Percentiles rank a stretch among this genome's conserved stretches.
These are phyloP conservation scores for Globisporangium carolinianum DNA, from an alignment of 352 stramenopile genomes.

Conservation along the genomic window DNA sequence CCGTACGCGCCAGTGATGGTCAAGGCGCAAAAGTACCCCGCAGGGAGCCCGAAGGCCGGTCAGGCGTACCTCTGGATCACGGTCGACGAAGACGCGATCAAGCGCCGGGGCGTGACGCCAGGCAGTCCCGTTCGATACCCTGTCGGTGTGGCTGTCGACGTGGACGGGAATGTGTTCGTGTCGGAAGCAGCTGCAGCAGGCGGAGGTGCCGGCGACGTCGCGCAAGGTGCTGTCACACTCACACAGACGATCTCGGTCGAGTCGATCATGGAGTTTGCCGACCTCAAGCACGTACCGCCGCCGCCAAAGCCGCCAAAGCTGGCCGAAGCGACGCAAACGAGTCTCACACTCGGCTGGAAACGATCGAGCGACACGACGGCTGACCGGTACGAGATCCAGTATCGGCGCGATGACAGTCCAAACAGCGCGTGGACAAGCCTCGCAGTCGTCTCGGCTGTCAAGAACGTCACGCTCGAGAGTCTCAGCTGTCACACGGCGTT, in stretches of 20 bases:
- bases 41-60: slow-evolving; percentile 40
- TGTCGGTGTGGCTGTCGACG: slow-evolving; percentile 58
- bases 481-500: slow-evolving; percentile 44
- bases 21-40: slow-evolving; percentile 64
- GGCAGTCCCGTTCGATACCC: slow-evolving; percentile 53
- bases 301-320: slow-evolving; percentile 31
- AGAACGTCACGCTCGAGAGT: slow-evolving; percentile 33
- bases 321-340: slow-evolving; percentile 41
- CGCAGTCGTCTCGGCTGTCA: slow-evolving; percentile 21
- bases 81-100: slow-evolving; percentile 61
- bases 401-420: slow-evolving; percentile 33
- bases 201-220: not conserved
- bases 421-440: slow-evolving; percentile 47
- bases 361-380: slow-evolving; percentile 51
- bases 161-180: slow-evolving; percentile 67
- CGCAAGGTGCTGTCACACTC: slow-evolving; percentile 6
- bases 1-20: slow-evolving; percentile 71
- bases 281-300: slow-evolving; percentile 27
- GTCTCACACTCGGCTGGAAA: slow-evolving; percentile 53
- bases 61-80: slow-evolving; percentile 74
- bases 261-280: slow-evolving; percentile 54
- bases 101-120: slow-evolving; percentile 26
- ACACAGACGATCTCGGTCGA: slow-evolving; percentile 51
- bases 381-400: slow-evolving; percentile 74
- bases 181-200: slow-evolving; percentile 24